Base-by-base conservation (phyloP, 2,329 filamentous ascomycete species). In the Chaetothyriales sp. region DNA sequence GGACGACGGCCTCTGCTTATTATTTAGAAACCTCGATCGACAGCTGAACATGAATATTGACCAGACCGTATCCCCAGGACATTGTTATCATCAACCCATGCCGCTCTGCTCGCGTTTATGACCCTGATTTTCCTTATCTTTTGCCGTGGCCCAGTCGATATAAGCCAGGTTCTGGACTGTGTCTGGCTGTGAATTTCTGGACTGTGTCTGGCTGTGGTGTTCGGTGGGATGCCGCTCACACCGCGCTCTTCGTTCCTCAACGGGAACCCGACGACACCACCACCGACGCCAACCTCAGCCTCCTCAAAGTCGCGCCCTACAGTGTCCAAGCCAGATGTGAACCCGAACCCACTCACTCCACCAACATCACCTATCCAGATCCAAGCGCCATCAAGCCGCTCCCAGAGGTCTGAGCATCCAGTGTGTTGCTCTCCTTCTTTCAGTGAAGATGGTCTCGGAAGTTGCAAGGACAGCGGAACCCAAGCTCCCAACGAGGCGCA, bases 291-390 rank as follows among this genome's bases (percentile, higher is more conserved):
- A 43, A 48, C 22, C 15, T 15, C 45, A 26, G 20, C 8, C 8
- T 18, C 10, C 26, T 18, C 8, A 8, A 26, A 47, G 18, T 48
- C 43, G 1, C 10, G 25, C 18, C 22, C 48, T 10, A 20, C 22
- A 43, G n/a, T 51, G 12, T 15, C 8, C n/a, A 20, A 44, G 6
- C 12, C 20, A 8, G 18, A n/a, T 28, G 1, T 28, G 18, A 44
- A 15, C 25, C 22, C 25, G 18, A 44, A 15, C 25, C 22, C 25
- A 18, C 43, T 56, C 46, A 59, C 56, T 45, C 56, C 58, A 18
- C 58, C 58, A 19, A 52, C 54, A 9, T 57, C 56, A 22, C 58
- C 56, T 18, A 49, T 44, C 18, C 39, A 32, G 22, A 43, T 12
- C 22, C 46, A 49, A 18, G 51, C 47, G 5, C 55, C 52, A 10